Percentiles rank a stretch among this genome's conserved stretches.
Conservation (phyloP, 805 yeast genomes). For the Metschnikowia hibisci region DNA sequence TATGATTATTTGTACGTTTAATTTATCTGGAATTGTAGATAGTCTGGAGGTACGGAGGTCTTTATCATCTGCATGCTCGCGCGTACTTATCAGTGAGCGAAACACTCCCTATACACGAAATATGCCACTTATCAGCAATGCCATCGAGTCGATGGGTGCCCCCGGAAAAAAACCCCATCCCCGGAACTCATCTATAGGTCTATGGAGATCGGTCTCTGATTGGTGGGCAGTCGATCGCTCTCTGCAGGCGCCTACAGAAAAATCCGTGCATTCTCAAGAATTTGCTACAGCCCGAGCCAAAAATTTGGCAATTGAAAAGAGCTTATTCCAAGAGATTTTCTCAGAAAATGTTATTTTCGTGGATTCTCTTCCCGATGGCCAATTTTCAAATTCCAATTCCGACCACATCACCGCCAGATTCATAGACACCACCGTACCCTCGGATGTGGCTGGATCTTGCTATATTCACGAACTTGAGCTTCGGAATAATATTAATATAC, state of each 20-base stretch:
- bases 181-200: slow-evolving; percentile 20
- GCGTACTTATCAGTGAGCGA: slow-evolving; percentile 20
- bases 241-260: slow-evolving; percentile 19
- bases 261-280: slow-evolving; percentile 6
- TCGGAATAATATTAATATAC: slow-evolving; percentile 18
- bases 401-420: slow-evolving; percentile 16
- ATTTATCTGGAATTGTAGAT: too few relatives aligned
- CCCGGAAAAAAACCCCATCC: slow-evolving; percentile 3
- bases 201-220: slow-evolving; percentile 28
- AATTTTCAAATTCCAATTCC: neutral
- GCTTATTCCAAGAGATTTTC: slow-evolving; percentile 31
- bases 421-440: slow-evolving; percentile 26
- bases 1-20: too few relatives aligned
- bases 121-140: slow-evolving; percentile 16
- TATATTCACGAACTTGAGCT: slow-evolving; percentile 37
- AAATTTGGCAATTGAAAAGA: slow-evolving; percentile 31
- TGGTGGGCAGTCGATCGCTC: slow-evolving; percentile 36
- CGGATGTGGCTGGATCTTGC: slow-evolving; percentile 19
- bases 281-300: slow-evolving; percentile 20
- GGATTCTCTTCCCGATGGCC: neutral
- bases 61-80: slow-evolving; percentile 30
- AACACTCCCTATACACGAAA: neutral
- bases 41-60: too few relatives aligned
- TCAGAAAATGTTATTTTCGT: slow-evolving; percentile 22
- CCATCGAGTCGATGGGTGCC: slow-evolving; percentile 27